Percentiles rank a stretch among this genome's conserved stretches.
Evolutionary conservation across 208 protist species (phyloP).

Genomic region (Crithidia thermophila): DNA sequence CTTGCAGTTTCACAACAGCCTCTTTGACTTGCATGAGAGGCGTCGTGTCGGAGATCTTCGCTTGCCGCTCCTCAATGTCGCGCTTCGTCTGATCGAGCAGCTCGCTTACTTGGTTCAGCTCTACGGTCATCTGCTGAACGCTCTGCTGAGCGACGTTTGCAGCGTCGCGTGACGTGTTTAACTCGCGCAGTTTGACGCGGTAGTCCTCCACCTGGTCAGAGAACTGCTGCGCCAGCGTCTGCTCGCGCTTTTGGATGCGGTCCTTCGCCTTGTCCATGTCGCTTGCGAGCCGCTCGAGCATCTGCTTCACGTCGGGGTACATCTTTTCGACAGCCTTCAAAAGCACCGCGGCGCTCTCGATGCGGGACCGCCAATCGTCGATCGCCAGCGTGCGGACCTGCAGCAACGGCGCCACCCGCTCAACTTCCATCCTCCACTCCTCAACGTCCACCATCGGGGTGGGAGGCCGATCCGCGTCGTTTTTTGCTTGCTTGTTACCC

Average conservation of each 20-base stretch:
- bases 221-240: conserved; percentile 91
- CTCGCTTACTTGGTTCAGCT: conserved; percentile 90
- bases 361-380: conserved; percentile 86
- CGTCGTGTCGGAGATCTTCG: conserved; percentile 89
- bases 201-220: conserved; percentile 90
- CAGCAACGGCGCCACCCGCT: conserved; percentile 83
- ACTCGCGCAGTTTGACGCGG: conserved; percentile 83
- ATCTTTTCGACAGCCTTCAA: conserved; percentile 90
- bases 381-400: conserved; percentile 59
- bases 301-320: conserved; percentile 89
- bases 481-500: conserved; percentile 15
- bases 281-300: conserved; percentile 76
- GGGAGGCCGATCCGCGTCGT: conserved; percentile 20
- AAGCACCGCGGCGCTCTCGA: conserved; percentile 80
- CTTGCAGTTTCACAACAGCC: conserved; percentile 80
- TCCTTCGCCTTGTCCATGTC: conserved; percentile 89
- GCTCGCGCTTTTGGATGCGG: conserved; percentile 90
- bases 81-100: conserved; percentile 84
- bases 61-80: conserved; percentile 85
- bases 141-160: conserved; percentile 81
- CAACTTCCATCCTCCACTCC: conserved; percentile 91
- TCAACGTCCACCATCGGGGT: conserved; percentile 69
- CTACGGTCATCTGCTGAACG: conserved; percentile 86
- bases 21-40: conserved; percentile 92
- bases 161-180: conserved; percentile 79